phyloP scores from a whole-genome alignment of 208 protist genomes.

The Leishmania aethiopica region DNA sequence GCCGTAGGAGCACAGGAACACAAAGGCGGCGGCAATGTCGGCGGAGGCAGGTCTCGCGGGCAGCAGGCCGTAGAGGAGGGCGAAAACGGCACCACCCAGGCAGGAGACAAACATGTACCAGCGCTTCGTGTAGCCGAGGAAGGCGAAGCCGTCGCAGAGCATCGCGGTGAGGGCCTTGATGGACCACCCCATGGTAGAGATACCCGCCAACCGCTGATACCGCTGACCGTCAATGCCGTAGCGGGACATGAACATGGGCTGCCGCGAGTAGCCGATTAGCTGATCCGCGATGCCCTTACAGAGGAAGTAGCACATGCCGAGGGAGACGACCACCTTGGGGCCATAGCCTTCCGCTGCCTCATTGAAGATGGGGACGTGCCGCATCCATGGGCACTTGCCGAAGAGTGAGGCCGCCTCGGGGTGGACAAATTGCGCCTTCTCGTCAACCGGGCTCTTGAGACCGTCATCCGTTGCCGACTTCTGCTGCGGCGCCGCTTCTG shows the following conservation, averaged over 20 bases:
- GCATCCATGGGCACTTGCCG: conserved; percentile 29
- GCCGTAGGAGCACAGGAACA: conserved; percentile 56
- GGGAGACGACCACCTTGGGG: conserved; percentile 31
- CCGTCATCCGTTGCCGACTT: background rate
- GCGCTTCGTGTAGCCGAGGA: conserved; percentile 77
- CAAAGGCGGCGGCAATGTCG: conserved; percentile 41
- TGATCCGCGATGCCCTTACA: conserved; percentile 63
- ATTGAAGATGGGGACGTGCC: conserved; percentile 48
- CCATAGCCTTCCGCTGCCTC: conserved; percentile 47
- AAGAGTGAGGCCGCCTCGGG: conserved; percentile 35
- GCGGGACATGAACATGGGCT: conserved; percentile 54
- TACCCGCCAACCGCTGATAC: conserved; percentile 57
- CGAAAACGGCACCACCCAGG: conserved; percentile 43
- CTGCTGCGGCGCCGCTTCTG: background rate
- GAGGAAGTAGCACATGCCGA: conserved; percentile 54
- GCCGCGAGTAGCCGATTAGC: conserved; percentile 37
- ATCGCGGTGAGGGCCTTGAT: conserved; percentile 72
- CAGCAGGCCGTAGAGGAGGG: conserved; percentile 50
- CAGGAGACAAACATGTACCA: conserved; percentile 71
- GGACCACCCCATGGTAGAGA: conserved; percentile 64
- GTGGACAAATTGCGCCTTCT: conserved; percentile 25
- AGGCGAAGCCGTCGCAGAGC: conserved; percentile 63
- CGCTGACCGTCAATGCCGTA: conserved; percentile 36
- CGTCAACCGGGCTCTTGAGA: background rate
- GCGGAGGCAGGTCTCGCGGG: conserved; percentile 40